Conservation (phyloP, 257 asterid species). For the Lithospermum erythrorhizon region DNA sequence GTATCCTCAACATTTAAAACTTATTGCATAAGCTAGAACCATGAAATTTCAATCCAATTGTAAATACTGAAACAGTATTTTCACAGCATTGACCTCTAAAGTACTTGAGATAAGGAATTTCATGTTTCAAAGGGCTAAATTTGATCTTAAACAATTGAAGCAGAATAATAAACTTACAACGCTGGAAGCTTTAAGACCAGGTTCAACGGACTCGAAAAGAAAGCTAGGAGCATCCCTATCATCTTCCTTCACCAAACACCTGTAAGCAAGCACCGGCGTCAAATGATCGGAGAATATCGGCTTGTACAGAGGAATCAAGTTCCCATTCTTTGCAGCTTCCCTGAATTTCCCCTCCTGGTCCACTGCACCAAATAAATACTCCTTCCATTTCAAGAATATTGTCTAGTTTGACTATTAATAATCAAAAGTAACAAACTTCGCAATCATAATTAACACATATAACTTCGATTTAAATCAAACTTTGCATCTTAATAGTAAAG, state of each 20-base stretch:
- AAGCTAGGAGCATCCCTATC: slow-evolving; percentile 98
- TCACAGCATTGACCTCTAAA: background rate
- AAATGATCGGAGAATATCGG: slow-evolving; percentile 79
- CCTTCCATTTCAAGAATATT: background rate
- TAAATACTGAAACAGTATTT: too few relatives aligned
- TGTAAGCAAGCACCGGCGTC: slow-evolving; percentile 92
- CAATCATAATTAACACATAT: too few relatives aligned
- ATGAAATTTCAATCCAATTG: too few relatives aligned
- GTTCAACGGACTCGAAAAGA: slow-evolving; percentile 81
- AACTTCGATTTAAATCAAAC: too few relatives aligned
- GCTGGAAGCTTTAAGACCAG: slow-evolving; percentile 63
- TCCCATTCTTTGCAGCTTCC: slow-evolving; percentile 83
- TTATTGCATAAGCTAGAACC: background rate
- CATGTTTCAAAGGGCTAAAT: background rate
- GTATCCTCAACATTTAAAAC: too few relatives aligned
- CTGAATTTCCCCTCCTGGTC: slow-evolving; percentile 66
- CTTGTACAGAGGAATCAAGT: slow-evolving; percentile 73
- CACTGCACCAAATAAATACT: slow-evolving; percentile 28
- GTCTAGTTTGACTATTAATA: too few relatives aligned
- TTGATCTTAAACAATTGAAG: too few relatives aligned
- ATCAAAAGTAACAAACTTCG: background rate
- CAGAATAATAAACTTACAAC: slow-evolving; percentile 38
- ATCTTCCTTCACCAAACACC: slow-evolving; percentile 88
- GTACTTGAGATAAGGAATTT: background rate
- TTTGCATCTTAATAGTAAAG: too few relatives aligned